Evolutionary conservation across 192 early-diverging fungal genomes (phyloP), one percentile per base, ranked within the genome.

Genomic region (Mortierella hygrophila): DNA sequence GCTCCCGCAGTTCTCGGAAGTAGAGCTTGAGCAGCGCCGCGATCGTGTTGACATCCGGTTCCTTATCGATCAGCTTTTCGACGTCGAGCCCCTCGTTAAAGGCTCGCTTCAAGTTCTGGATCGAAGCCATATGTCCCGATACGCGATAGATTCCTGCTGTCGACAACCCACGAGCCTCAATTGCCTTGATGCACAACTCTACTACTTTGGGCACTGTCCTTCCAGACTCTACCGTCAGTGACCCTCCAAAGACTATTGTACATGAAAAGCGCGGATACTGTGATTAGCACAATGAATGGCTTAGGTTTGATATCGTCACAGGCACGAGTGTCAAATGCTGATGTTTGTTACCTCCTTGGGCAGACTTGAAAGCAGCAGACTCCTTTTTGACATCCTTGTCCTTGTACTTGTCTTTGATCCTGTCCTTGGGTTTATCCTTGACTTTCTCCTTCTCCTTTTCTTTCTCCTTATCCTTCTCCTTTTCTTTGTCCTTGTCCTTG

Each of bases 1-100:
- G 95, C 54, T 96, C 91, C 2, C 91, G 89, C 68, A 96, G 78
- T 68, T 95, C 94, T 55, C 95, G 91, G 70, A 96, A 93, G 82
- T 96, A 96, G 84, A 95, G 87, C 80, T 96, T 96, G 3, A 96
- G 82, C 35, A 96, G 75, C 8, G 93, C 92, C 0, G 95, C 94
- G 16, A 93, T 89, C 63, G 91, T 93, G 65, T 94, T 94, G 46
- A 96, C 91, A 80, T 96, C 95, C n/a, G 84, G 90, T 40, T 93
- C 91, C 75, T 93, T 84, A 37, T 89, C 85, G 72, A 96, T 79
- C 18, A 92, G 73, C 29, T 77, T 52, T 46, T 91, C 91, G 2
- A 88, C 91, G 23, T 90, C 89, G 0, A 83, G 79, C 29, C 91
- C 92, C 3, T 82, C 83, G 72, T 94, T 92, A 54, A 94, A 92